phyloP scores from a whole-genome alignment of 2,329 filamentous ascomycete species.

The Monosporascus sp. region DNA sequence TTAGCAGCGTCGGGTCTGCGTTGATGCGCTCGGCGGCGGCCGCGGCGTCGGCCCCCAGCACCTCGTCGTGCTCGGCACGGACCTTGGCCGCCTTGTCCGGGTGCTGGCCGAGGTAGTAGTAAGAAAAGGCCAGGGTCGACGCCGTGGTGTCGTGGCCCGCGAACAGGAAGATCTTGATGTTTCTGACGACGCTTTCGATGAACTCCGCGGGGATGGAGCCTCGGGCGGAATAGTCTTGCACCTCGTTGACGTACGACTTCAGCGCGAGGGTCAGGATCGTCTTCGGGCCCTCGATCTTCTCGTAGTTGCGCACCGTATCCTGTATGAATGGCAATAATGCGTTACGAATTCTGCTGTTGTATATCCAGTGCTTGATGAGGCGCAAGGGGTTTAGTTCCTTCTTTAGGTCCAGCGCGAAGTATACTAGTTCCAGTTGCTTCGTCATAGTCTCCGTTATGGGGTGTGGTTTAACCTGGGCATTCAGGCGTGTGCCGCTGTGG shows the following conservation, averaged over 20 bases:
- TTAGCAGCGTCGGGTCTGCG: conserved; percentile 39
- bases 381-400: conserved; percentile 15
- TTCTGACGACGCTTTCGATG: conserved; percentile 16
- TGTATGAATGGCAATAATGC: conserved; percentile 22
- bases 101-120: conserved; percentile 18
- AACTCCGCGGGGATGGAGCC: conserved; percentile 13
- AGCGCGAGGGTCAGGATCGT: conserved; percentile 25
- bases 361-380: conserved; percentile 18
- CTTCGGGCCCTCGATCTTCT: conserved; percentile 18
- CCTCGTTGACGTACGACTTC: conserved; percentile 17
- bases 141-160: conserved; percentile 30
- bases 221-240: conserved; percentile 5
- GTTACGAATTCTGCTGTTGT: conserved; percentile 22
- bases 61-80: conserved; percentile 27
- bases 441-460: conserved; percentile 13
- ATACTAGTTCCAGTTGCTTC: conserved; percentile 14
- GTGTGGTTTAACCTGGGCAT: conserved; percentile 11
- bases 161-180: conserved; percentile 28
- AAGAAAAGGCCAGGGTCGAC: conserved; percentile 20
- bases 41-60: conserved; percentile 40
- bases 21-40: conserved; percentile 33
- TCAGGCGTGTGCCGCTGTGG: conserved; percentile 14
- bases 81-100: conserved; percentile 17
- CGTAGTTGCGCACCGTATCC: conserved; percentile 16
- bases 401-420: conserved; percentile 12